These are phyloP conservation scores for Trichophyton simii DNA, from an alignment of 2,329 filamentous ascomycete genomes.

Conservation along the genomic window DNA sequence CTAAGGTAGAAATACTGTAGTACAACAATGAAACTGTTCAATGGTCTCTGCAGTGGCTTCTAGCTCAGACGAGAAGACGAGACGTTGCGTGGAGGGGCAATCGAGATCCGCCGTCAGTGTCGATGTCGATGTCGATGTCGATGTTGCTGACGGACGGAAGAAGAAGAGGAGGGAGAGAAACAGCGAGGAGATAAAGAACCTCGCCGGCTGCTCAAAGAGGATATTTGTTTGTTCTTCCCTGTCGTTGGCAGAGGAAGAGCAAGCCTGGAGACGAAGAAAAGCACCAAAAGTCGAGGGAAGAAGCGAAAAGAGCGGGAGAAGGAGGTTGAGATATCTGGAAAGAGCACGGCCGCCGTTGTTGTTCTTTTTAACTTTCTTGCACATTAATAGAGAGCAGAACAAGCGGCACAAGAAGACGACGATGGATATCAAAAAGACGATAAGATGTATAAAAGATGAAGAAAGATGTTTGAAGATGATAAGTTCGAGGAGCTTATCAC, in stretches of 20 bases:
- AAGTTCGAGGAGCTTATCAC: not conserved
- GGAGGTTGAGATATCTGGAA: conserved; percentile 1
- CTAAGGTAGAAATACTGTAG: conserved; percentile 8
- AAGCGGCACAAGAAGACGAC: not conserved
- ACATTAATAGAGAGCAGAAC: too few species aligned
- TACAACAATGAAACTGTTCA: conserved; percentile 4
- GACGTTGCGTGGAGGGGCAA: not conserved
- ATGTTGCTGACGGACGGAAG: conserved; percentile 4
- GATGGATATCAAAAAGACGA: not conserved
- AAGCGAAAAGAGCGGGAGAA: not conserved
- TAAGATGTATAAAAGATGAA: not conserved
- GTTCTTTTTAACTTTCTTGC: too few species aligned
- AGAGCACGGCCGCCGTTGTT: not conserved
- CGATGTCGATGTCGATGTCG: too few species aligned
- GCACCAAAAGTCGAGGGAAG: not conserved
- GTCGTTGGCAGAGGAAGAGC: not conserved
- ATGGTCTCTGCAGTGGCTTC: conserved; percentile 13
- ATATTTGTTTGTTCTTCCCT: not conserved
- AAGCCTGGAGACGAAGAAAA: not conserved
- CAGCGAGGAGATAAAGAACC: conserved; percentile 18
- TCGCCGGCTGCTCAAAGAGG: not conserved
- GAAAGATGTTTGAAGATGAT: not conserved
- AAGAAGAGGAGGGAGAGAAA: conserved; percentile 11
- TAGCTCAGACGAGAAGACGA: conserved; percentile 11
- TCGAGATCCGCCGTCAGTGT: not conserved